These are phyloP conservation scores for Mallotus repandus DNA, from an alignment of 441 rosid species.

Conservation along the genomic window DNA sequence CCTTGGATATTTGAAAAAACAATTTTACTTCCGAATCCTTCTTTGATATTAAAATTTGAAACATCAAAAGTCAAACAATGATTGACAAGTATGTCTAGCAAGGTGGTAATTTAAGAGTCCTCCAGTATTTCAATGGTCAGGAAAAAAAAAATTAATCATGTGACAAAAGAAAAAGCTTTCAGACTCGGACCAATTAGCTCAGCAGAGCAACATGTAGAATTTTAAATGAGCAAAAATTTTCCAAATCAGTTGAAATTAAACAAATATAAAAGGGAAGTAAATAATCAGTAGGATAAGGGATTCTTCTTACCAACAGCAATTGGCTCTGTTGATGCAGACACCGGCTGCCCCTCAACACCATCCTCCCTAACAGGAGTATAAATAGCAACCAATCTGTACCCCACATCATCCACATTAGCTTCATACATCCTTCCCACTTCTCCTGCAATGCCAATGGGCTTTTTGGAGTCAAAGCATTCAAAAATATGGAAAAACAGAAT, in stretches of 20 bases:
- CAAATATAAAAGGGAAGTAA: slow-evolving; percentile 3
- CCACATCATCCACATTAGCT: slow-evolving; percentile 98
- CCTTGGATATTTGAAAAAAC: too few relatives aligned
- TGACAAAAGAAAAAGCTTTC: neutral
- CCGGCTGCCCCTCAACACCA: slow-evolving; percentile 94
- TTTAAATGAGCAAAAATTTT: neutral
- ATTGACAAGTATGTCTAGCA: too few relatives aligned
- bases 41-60: neutral
- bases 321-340: slow-evolving; percentile 93
- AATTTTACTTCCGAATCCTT: neutral
- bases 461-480: slow-evolving; percentile 19
- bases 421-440: slow-evolving; percentile 94
- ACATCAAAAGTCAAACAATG: too few relatives aligned
- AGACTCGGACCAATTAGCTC: neutral
- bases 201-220: neutral
- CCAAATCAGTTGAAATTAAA: neutral
- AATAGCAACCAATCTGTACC: slow-evolving; percentile 88
- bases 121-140: neutral
- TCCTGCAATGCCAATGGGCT: slow-evolving; percentile 51
- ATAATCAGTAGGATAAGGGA: slow-evolving; percentile 7
- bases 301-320: slow-evolving; percentile 76
- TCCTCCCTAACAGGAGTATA: slow-evolving; percentile 94
- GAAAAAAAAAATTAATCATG: neutral
- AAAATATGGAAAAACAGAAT: neutral
- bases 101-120: neutral